Evolutionary conservation across 2,329 filamentous ascomycete genomes (phyloP).

Genomic region (Emydomyces testavorans): DNA sequence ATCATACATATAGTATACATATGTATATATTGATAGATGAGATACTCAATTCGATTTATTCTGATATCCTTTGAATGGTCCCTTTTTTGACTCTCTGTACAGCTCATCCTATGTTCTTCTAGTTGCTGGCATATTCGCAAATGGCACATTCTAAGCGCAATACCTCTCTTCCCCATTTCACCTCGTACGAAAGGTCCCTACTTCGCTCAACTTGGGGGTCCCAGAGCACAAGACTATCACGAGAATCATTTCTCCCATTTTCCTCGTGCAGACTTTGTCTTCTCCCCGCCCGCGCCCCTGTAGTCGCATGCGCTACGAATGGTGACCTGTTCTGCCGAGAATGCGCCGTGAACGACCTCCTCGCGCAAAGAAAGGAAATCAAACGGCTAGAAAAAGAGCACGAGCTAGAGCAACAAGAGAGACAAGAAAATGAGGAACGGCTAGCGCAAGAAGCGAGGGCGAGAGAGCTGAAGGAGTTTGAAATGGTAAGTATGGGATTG

Average conservation of each 20-base stretch:
- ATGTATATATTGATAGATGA: too few relatives aligned
- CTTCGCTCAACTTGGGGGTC: constrained; percentile 74
- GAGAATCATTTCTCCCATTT: constrained; percentile 88
- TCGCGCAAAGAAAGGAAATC: constrained; percentile 83
- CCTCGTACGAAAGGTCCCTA: constrained; percentile 73
- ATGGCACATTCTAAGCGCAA: constrained; percentile 60
- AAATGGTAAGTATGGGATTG: constrained; percentile 64
- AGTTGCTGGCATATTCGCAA: neutral
- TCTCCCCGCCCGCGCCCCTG: constrained; percentile 65
- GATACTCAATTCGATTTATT: too few relatives aligned
- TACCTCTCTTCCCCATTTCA: constrained; percentile 87
- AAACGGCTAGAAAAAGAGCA: constrained; percentile 61
- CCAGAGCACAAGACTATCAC: constrained; percentile 68
- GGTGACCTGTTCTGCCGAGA: constrained; percentile 94
- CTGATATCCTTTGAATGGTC: neutral
- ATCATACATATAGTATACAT: too few relatives aligned
- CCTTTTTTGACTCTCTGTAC: too few relatives aligned
- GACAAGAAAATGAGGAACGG: constrained; percentile 47
- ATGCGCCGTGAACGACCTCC: constrained; percentile 81
- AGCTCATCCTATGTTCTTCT: neutral
- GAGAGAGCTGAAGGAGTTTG: constrained; percentile 68
- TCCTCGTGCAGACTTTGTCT: constrained; percentile 82
- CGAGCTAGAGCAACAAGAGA: constrained; percentile 51
- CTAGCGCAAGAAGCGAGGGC: constrained; percentile 58
- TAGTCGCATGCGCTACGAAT: constrained; percentile 64